These are phyloP conservation scores for Botryosphaeria agaves DNA, from an alignment of 2,329 filamentous ascomycete species.

Conservation along the genomic window DNA sequence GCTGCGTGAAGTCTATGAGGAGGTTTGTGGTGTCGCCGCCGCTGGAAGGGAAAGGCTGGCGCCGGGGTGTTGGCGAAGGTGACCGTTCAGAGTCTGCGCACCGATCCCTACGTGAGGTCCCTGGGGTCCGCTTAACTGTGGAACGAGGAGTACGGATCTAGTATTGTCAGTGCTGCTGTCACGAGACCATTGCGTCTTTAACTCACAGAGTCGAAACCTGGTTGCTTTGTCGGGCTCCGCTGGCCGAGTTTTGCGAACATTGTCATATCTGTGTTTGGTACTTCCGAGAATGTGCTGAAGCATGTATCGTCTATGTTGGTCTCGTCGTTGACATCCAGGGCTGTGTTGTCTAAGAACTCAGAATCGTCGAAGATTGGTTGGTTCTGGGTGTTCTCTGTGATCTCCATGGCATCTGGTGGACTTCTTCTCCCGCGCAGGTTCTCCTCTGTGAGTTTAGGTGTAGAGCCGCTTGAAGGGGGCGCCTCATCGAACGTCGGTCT, in stretches of 20 bases:
- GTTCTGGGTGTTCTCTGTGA: constrained; percentile 7
- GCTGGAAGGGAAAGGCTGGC: constrained; percentile 24
- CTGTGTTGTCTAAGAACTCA: not conserved
- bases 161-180: constrained; percentile 6
- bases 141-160: constrained; percentile 15
- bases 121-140: constrained; percentile 27
- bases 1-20: constrained; percentile 76
- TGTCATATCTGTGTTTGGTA: constrained; percentile 62
- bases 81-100: constrained; percentile 20
- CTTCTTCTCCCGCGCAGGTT: too few relatives aligned
- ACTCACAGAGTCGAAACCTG: constrained; percentile 8
- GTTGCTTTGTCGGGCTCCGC: constrained; percentile 26
- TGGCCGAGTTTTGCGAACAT: constrained; percentile 55
- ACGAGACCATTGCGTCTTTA: too few relatives aligned
- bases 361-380: not conserved
- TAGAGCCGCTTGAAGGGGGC: too few relatives aligned
- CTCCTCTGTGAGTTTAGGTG: too few relatives aligned
- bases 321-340: constrained; percentile 12
- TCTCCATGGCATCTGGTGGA: too few relatives aligned
- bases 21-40: constrained; percentile 53
- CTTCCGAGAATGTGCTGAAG: constrained; percentile 77
- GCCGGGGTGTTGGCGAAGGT: constrained; percentile 34
- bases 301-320: constrained; percentile 45
- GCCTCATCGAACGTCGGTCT: too few relatives aligned
- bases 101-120: constrained; percentile 26